Evolutionary conservation across 495 filamentous ascomycete genomes (phyloP).

Genomic region (Aspergillus campestris): DNA sequence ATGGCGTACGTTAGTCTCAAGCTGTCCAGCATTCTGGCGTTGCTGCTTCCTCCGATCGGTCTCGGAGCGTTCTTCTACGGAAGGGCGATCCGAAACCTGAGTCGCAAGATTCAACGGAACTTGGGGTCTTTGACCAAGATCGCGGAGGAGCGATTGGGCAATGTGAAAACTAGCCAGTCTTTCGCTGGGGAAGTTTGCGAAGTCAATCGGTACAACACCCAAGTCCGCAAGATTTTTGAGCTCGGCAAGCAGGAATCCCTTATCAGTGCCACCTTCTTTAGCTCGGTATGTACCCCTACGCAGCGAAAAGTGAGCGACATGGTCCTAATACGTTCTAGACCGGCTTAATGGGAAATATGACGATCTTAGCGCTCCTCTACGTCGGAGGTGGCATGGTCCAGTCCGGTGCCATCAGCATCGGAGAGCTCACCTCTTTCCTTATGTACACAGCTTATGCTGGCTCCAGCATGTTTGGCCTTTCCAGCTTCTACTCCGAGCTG

Average conservation of each 20-base stretch:
- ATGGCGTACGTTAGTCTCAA: constrained; percentile 94
- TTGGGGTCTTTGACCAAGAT: constrained; percentile 89
- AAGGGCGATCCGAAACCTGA: constrained; percentile 74
- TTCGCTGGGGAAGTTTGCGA: constrained; percentile 91
- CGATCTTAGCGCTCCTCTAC: constrained; percentile 84
- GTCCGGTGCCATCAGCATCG: constrained; percentile 74
- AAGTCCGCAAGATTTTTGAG: constrained; percentile 84
- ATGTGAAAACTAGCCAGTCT: constrained; percentile 90
- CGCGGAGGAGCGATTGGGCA: constrained; percentile 90
- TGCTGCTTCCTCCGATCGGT: constrained; percentile 91
- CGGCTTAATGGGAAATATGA: constrained; percentile 89
- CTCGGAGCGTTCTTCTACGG: constrained; percentile 87
- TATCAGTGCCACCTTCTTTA: constrained; percentile 87
- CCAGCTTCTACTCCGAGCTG: constrained; percentile 92
- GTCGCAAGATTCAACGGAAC: constrained; percentile 85
- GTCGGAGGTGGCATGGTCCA: constrained; percentile 86
- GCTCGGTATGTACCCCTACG: constrained; percentile 39
- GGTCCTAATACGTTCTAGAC: constrained; percentile 42
- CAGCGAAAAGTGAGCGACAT: neutral
- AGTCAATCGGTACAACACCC: constrained; percentile 80
- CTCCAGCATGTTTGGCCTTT: constrained; percentile 82
- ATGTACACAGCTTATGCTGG: constrained; percentile 97
- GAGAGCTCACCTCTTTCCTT: constrained; percentile 91
- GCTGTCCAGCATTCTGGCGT: constrained; percentile 72
- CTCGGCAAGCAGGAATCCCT: constrained; percentile 79